phyloP scores from a whole-genome alignment of 2,329 filamentous ascomycete genomes.

The Endocalyx cinctus region DNA sequence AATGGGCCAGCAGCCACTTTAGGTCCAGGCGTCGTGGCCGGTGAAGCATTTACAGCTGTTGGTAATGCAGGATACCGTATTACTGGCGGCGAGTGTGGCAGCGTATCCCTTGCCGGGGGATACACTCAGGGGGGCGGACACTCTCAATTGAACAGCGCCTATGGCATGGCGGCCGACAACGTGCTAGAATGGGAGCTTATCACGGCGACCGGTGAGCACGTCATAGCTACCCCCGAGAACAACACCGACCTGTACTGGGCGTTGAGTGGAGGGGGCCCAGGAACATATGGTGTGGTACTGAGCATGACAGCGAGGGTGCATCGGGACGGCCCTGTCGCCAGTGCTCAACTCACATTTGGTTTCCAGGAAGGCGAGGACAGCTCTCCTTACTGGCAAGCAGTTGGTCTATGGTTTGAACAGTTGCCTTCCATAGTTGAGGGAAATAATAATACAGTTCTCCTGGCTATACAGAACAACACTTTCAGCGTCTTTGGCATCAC shows the following conservation, averaged over 20 bases:
- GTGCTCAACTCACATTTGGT: constrained; percentile 4
- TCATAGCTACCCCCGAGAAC: constrained; percentile 36
- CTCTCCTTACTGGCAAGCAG: not conserved
- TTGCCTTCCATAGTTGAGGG: not conserved
- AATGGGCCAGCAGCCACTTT: constrained; percentile 40
- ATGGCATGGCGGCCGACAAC: constrained; percentile 51
- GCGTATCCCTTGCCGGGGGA: constrained; percentile 49
- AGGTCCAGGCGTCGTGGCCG: constrained; percentile 41
- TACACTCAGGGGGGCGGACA: constrained; percentile 55
- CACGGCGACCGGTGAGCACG: constrained; percentile 34
- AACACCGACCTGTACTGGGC: constrained; percentile 54
- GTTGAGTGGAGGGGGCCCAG: constrained; percentile 45
- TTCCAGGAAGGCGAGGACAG: not conserved
- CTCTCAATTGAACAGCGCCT: constrained; percentile 36
- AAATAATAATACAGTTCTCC: not conserved
- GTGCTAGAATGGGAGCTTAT: constrained; percentile 46
- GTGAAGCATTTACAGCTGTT: constrained; percentile 36
- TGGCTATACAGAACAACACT: constrained; percentile 1
- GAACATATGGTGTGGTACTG: constrained; percentile 47
- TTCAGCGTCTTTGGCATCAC: constrained; percentile 2
- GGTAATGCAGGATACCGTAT: constrained; percentile 32
- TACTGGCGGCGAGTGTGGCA: constrained; percentile 41
- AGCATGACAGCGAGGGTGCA: constrained; percentile 45
- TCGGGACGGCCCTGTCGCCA: constrained; percentile 21
- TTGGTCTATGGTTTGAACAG: not conserved